Evolutionary conservation across 148 eudicot genomes (phyloP), one percentile per base, ranked within the genome.

Genomic region (Beta vulgaris): DNA sequence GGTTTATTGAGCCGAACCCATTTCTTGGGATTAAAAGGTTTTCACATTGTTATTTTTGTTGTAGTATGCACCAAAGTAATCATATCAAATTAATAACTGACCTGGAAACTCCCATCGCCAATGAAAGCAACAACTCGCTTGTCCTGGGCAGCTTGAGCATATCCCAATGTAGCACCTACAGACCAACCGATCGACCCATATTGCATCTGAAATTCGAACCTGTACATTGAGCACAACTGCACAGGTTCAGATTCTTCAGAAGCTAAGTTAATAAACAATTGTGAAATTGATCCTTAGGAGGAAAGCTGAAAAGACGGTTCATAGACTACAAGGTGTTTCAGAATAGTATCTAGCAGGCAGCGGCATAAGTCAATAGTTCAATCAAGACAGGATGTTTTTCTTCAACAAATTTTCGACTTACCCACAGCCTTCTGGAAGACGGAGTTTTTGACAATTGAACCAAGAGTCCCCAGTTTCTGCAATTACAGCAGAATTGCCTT

Each of bases 31-130:
- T n/a, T n/a, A n/a, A n/a, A n/a, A n/a, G n/a, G n/a, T n/a, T n/a
- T n/a, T n/a, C n/a, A n/a, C n/a, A n/a, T n/a, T n/a, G n/a, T n/a
- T n/a, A n/a, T n/a, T n/a, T n/a, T n/a, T n/a, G n/a, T n/a, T n/a
- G n/a, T n/a, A n/a, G n/a, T n/a, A n/a, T n/a, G n/a, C n/a, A n/a
- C n/a, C n/a, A n/a, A n/a, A n/a, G n/a, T n/a, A n/a, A n/a, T n/a
- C n/a, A n/a, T 36, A 75, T 75, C 35, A 64, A 23, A 59, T 19
- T 29, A 29, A 25, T 29, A 54, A 68, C 88, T 82, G 12, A 88
- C 95, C 93, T 89, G 97, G 70, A 91, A 91, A 79, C 97, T 91
- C 28, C 97, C 97, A 77, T 91, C 93, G 49, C 96, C 93, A 63
- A 89, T 89, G 85, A 87, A 91, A 74, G 96, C 84, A 77, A 91